Base-by-base conservation (phyloP, 129 eudicot genomes). In the Deinandra increscens region DNA sequence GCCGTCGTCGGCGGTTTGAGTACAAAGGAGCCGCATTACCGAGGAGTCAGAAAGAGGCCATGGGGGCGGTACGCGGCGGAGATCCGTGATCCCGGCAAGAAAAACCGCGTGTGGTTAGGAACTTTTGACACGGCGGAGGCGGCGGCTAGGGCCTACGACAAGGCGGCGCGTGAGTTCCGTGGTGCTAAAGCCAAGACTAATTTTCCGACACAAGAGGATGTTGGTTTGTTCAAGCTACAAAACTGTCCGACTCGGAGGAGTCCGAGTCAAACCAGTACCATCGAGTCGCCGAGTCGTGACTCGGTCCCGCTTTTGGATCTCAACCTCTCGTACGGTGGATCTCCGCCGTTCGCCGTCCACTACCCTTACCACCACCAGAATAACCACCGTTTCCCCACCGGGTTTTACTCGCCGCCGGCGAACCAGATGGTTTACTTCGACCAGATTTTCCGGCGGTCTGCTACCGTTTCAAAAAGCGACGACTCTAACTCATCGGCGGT, bases 11-110 rank as follows among this genome's bases (percentile, higher is more conserved):
- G 20, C 58, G 39, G 39, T 36, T 4, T 46, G 33, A 14, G 34
- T 33, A 7, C 33, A 0, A 81, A 45, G 9, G 91, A 80, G 44
- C 75, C 77, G 51, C 92, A 79, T 71, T 89, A 66, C 37, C 48
- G 96, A 33, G 96, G 96, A 3, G 96, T 89, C 0, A 37, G 96
- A 66, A 89, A 84, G 79, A 34, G 96, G 73, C 96, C 96, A 3
- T 86, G 92, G 96, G 92, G 96, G 11, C 60, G 92, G 48, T 89
- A 81, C 71, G 84, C 84, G 4, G 84, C 84, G 8, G 84, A 81
- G 65, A 81, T 81, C 73, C 66, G 84, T 15, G 84, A 81, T 36
- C 84, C 84, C 3, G 79, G 74, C 3, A 81, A 81, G 46, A 81
- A 81, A 36, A 75, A 69, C 54, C 81, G 84, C 0, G 84, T 81